Evolutionary conservation across 23 red algal genomes (phyloP), one percentile per base, ranked within the genome.

Genomic region (Gracilaria gracilis): DNA sequence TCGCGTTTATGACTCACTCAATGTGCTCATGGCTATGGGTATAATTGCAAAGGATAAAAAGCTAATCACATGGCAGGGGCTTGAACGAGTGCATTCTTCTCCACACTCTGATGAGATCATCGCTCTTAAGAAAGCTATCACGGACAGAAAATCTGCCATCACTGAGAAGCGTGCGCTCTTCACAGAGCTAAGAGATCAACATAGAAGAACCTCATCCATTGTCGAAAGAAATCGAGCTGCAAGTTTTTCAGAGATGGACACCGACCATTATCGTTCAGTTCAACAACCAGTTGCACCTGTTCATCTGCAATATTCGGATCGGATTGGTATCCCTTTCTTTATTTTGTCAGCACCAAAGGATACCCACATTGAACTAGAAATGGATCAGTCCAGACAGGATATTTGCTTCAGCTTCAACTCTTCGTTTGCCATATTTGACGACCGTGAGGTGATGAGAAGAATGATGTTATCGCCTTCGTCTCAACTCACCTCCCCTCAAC

Each of bases 1-100:
- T 20, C 88, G 97, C 34, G 97, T 99, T 17, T 99, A 99, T 37
- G 97, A 99, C 83, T 93, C 94, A 24, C 75, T 99, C 16, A 99
- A 99, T 73, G 97, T 99, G 4, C 83, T 99, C 37, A 96, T 95
- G 83, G 97, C 97, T 9, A 96, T 99, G 81, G 88, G 93, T 36
- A 93, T 99, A 17, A 93, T 99, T 35, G 82, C 76, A 69, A 99
- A 99, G 75, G 83, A 95, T 25, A 89, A 94, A 62, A 95, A 95
- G 81, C 42, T 80, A 21, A 96, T 99, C 61, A 75, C 62, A 34
- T 99, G 97, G 97, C 89, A 85, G 46, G 97, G 97, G 19, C 88
- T 99, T 35, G 73, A 83, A 25, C 44, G 67, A 47, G 81, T 82
- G 16, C 66, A 77, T 53, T 74, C 36, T 61, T 71, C 76, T 46